phyloP scores from a whole-genome alignment of 208 protist genomes.

The Naegleria gruberi region DNA sequence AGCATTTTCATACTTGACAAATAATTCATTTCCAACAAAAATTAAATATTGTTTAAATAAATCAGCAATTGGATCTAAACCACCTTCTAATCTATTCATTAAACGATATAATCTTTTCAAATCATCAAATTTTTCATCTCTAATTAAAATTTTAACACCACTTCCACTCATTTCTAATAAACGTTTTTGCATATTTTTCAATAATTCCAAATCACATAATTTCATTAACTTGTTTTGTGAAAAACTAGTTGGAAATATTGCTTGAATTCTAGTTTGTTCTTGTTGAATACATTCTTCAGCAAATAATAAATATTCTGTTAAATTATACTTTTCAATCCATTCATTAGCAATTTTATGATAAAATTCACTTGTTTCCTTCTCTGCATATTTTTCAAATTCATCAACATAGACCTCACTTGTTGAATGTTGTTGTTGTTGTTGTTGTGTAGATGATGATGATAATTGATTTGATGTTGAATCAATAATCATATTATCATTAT shows the following conservation, averaged over 20 bases:
- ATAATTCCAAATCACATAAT: conserved; percentile 27
- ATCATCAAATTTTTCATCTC: conserved; percentile 4
- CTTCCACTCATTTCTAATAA: conserved; percentile 52
- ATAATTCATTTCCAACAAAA: background rate
- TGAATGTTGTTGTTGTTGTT: background rate
- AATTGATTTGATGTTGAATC: no score
- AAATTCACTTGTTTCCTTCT: background rate
- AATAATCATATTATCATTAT: no score
- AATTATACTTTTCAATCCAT: background rate
- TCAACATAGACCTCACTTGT: background rate
- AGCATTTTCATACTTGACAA: background rate
- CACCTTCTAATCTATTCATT: background rate
- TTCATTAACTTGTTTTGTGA: background rate
- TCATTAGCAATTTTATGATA: background rate
- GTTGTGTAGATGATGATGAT: background rate
- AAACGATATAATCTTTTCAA: background rate
- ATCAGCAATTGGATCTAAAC: background rate
- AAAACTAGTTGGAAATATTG: conserved; percentile 40
- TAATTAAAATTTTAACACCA: conserved; percentile 33
- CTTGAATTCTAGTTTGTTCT: conserved; percentile 49
- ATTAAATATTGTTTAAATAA: background rate
- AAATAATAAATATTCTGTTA: conserved; percentile 46
- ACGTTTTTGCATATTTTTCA: conserved; percentile 45
- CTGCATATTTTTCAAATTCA: conserved; percentile 7
- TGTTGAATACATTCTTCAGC: conserved; percentile 34